Conservation (phyloP, 2,329 filamentous ascomycete species). For the Nemania bipapillata region DNA sequence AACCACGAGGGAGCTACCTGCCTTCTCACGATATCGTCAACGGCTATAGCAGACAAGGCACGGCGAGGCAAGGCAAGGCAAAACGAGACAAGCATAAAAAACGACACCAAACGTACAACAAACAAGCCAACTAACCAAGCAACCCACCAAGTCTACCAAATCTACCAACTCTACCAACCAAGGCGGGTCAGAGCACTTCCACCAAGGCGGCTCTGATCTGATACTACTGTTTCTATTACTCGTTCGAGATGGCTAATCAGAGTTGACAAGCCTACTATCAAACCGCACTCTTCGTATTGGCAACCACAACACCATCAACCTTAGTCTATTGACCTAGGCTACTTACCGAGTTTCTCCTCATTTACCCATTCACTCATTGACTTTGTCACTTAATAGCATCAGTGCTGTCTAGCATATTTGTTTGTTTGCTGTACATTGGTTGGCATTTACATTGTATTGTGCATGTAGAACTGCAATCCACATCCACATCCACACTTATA, state of each 20-base stretch:
- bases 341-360: background rate
- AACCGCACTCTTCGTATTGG: conserved; percentile 14
- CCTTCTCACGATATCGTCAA: background rate
- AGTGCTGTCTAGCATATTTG: conserved; percentile 9
- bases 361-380: conserved; percentile 14
- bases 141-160: too few relatives aligned
- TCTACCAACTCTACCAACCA: too few relatives aligned
- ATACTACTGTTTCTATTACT: conserved; percentile 18
- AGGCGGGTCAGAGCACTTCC: conserved; percentile 18
- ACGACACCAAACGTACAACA: conserved; percentile 14
- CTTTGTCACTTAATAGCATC: conserved; percentile 4
- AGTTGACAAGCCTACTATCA: conserved; percentile 41
- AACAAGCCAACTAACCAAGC: conserved; percentile 24
- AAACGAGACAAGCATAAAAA: conserved; percentile 27
- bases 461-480: background rate
- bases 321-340: background rate
- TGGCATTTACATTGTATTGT: conserved; percentile 13
- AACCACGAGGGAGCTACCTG: conserved; percentile 13
- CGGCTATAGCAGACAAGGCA: conserved; percentile 15
- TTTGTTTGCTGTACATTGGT: conserved; percentile 7
- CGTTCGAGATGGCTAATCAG: conserved; percentile 45
- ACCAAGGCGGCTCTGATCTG: conserved; percentile 30
- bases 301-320: conserved; percentile 4
- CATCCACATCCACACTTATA: background rate
- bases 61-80: background rate